Base-by-base conservation (phyloP, 208 protist genomes). In the Endotrypanum monterogeii region DNA sequence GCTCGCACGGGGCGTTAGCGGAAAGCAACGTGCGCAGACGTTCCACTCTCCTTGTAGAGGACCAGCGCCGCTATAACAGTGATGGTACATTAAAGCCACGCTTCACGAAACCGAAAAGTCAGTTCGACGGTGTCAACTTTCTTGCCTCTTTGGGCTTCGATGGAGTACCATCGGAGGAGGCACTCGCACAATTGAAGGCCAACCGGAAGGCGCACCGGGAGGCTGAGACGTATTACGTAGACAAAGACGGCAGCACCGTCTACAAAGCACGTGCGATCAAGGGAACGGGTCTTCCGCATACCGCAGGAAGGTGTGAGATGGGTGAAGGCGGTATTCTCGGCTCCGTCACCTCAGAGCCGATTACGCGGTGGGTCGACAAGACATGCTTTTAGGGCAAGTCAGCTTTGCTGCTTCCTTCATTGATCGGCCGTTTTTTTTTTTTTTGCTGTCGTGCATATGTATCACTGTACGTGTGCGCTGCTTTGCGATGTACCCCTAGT, bases 61-160 rank as follows among this genome's bases (percentile, higher is more conserved):
- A 82, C 46, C 78, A 50, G 28, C 61, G 73, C 54, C 41, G 67
- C 2, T 39, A 50, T 9, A 62, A 62, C n/a, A 32, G 50, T 18
- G 74, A 71, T 18, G 35, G 28, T n/a, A 67, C 63, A 46, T 39
- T 54, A 2, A 68, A 48, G 73, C 39, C 63, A 48, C 88, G 88
- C 72, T 61, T 82, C 11, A 95, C 86, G 30, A 95, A 95, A 73
- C 92, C 90, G 9, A 94, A 94, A 72, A 90, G 78, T 73, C 92
- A 97, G 80, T 97, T 97, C 74, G 92, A 97, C 74, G 89, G 87
- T 18, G 71, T 95, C 20, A 90, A 88, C 30, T 60, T 88, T 25
- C 71, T 97, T 3, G 65, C 77, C 0, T 70, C 80, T 3, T 84
- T 97, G 32, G 90, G 92, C 50, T 91, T 87, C 50, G 78, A 71